A percentile compares a stretch with the other conserved stretches of the same genome.
Evolutionary conservation across 192 early-diverging fungal species (phyloP).

Genomic region (Backusella parvicylindrica): DNA sequence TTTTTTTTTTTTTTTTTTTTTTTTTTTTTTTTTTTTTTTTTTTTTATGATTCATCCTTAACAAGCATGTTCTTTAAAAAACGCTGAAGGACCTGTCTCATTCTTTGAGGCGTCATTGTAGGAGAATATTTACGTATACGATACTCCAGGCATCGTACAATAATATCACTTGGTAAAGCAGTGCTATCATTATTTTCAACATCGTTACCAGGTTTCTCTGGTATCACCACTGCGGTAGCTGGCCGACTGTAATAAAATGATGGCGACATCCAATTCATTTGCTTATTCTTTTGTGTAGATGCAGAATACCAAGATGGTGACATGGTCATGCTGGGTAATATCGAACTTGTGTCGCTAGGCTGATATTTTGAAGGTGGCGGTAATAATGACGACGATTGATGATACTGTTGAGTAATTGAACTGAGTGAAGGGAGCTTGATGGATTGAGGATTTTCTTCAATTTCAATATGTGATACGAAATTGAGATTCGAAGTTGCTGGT

Average conservation of each 20-base stretch:
- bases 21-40: not conserved
- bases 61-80: constrained; percentile 34
- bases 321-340: constrained; percentile 30
- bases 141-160: constrained; percentile 28
- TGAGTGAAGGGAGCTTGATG: not conserved
- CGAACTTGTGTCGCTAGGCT: constrained; percentile 21
- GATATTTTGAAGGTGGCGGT: constrained; percentile 25
- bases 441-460: not conserved
- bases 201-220: constrained; percentile 15
- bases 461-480: constrained; percentile 7
- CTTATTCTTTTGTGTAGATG: constrained; percentile 31
- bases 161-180: constrained; percentile 21
- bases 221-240: constrained; percentile 19
- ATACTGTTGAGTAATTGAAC: not conserved
- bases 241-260: constrained; percentile 35
- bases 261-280: constrained; percentile 34
- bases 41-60: constrained; percentile 8
- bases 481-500: not conserved
- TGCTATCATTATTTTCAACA: not conserved
- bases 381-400: not conserved
- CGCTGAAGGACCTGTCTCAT: constrained; percentile 31
- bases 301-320: constrained; percentile 36
- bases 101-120: constrained; percentile 27
- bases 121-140: constrained; percentile 28
- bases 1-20: too few relatives aligned